Evolutionary conservation across 2,329 filamentous ascomycete species (phyloP), one percentile per base, ranked within the genome.

Genomic region (Sporothrix humicola): DNA sequence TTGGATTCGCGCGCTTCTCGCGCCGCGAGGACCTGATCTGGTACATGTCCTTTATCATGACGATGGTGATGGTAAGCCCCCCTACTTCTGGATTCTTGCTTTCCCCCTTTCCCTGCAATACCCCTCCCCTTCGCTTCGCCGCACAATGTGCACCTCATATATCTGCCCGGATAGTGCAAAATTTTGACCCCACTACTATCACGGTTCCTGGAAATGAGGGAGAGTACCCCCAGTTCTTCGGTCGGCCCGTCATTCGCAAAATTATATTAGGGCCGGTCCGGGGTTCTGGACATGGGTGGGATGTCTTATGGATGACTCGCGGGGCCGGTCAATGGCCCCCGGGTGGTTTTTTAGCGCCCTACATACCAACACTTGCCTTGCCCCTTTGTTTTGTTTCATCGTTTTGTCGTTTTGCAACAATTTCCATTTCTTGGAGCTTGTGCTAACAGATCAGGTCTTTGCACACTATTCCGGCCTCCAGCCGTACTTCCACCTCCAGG

Each of bases 151-250:
- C 78, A 81, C 84, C 87, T 88, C 87, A 85, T 85, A 86, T 90
- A 92, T 92, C 91, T 93, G 91, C 91, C 91, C 91, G 91, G 88
- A 89, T 91, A 92, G 91, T 86, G 86, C 79, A 76, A 72, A 52
- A 77, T 85, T 80, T 80, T 77, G 75, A 78, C 82, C 83, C 87
- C 83, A 87, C 91, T 89, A 86, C 91, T 93, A 91, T 91, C 87
- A 86, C 91, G 91, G 91, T 93, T 93, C 91, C 91, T 93, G 91
- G 85, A 92, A 90, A 83, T 86, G 91, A 93, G 91, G 91, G 87
- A 93, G 91, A 93, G 89, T 85, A 88, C 90, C 91, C 90, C 76
- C 88, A 89, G 85, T 87, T 87, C 85, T 86, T 86, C 81, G 78
- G 78, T 81, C 83, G 84, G 83, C 85, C 87, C 86, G 84, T 89